Percentiles rank a stretch among this genome's conserved stretches.
phyloP scores from a whole-genome alignment of 352 stramenopile species.

The Phytophthora aleatoria region DNA sequence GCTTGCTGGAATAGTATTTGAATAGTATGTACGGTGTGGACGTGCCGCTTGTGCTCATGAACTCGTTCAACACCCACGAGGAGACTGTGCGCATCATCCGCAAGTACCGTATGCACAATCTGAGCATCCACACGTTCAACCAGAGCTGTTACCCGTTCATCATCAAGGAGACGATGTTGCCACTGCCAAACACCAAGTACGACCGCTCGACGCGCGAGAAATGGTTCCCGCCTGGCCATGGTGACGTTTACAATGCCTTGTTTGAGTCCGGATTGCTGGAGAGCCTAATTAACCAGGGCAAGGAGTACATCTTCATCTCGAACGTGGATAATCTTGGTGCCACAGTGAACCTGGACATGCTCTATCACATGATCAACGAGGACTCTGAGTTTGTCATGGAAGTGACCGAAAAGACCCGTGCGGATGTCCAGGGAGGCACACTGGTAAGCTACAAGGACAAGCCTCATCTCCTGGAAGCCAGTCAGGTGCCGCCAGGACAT shows the following conservation, averaged over 20 bases:
- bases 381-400: constrained; percentile 99
- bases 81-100: constrained; percentile 97
- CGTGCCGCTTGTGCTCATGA: constrained; percentile 99
- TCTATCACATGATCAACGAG: constrained; percentile 98
- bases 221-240: constrained; percentile 97
- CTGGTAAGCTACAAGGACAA: constrained; percentile 92
- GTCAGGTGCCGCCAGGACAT: constrained; percentile 96
- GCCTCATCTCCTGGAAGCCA: constrained; percentile 97
- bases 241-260: constrained; percentile 98
- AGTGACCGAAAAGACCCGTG: constrained; percentile 93
- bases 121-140: constrained; percentile 96
- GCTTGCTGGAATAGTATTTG: constrained; percentile 60
- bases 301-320: constrained; percentile 99
- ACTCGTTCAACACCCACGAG: constrained; percentile 99
- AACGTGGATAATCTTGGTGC: constrained; percentile 99
- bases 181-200: constrained; percentile 87
- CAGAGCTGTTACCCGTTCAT: constrained; percentile 93
- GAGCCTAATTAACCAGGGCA: constrained; percentile 94
- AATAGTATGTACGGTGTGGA: constrained; percentile 94
- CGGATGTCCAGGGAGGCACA: constrained; percentile 91
- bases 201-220: constrained; percentile 80
- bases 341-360: constrained; percentile 97
- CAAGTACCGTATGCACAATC: constrained; percentile 97
- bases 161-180: constrained; percentile 90
- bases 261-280: constrained; percentile 97